Evolutionary conservation across 441 rosid species (phyloP).

Genomic region (Flueggea neowawraea): DNA sequence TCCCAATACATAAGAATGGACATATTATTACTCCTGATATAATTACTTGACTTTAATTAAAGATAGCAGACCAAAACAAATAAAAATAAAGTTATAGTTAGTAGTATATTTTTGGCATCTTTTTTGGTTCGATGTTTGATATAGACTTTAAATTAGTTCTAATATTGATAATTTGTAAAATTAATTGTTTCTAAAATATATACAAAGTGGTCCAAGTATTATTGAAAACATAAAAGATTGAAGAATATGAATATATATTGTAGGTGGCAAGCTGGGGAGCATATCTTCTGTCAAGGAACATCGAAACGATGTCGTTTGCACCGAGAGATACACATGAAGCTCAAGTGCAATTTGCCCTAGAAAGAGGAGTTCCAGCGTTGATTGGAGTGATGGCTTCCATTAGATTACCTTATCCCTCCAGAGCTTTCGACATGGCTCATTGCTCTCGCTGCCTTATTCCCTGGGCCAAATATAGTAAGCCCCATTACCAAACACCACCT

Average conservation of each 20-base stretch:
- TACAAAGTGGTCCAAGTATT: background rate
- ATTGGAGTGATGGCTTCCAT: slow-evolving; percentile 76
- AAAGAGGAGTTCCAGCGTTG: slow-evolving; percentile 93
- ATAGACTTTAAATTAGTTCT: too few relatives aligned
- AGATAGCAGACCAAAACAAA: too few relatives aligned
- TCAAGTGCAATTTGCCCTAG: slow-evolving; percentile 91
- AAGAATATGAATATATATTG: background rate
- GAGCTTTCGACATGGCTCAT: slow-evolving; percentile 93
- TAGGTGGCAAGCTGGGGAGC: slow-evolving; percentile 98
- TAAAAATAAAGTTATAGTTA: too few relatives aligned
- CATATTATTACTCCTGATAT: too few relatives aligned
- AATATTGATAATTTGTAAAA: too few relatives aligned
- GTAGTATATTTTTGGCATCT: too few relatives aligned
- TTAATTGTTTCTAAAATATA: background rate
- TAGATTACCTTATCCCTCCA: slow-evolving; percentile 81
- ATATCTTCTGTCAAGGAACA: slow-evolving; percentile 66
- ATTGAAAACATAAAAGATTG: background rate
- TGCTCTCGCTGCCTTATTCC: slow-evolving; percentile 98
- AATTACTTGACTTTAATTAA: too few relatives aligned
- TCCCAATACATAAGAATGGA: too few relatives aligned
- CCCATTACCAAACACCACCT: background rate
- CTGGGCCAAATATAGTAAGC: slow-evolving; percentile 55
- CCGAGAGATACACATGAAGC: slow-evolving; percentile 98
- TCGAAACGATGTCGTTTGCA: slow-evolving; percentile 72
- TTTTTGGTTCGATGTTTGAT: too few relatives aligned